Conservation (phyloP, 768 basidiomycete genomes). For the Tricholoma hemisulphureum region DNA sequence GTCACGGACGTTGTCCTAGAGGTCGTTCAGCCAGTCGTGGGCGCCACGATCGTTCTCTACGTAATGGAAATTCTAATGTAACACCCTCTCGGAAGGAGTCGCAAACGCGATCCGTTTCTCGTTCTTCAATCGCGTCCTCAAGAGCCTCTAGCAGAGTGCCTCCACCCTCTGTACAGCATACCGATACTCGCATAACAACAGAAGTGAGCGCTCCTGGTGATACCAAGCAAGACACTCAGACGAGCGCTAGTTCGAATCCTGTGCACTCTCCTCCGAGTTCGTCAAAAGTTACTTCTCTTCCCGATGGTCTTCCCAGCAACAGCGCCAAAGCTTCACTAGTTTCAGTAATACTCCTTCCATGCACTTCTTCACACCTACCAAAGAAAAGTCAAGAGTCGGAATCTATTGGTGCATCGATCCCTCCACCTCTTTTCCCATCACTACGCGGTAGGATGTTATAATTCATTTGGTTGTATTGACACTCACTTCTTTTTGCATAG, state of each 20-base stretch:
- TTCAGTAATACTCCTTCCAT: neutral
- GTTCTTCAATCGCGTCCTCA: conserved; percentile 43
- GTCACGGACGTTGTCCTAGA: conserved; percentile 11
- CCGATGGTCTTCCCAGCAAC: neutral
- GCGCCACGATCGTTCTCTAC: neutral
- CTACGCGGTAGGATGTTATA: neutral
- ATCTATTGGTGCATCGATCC: neutral
- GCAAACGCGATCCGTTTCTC: conserved; percentile 49
- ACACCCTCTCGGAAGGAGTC: conserved; percentile 29
- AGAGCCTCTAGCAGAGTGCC: conserved; percentile 37
- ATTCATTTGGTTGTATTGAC: neutral
- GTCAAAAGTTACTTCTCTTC: neutral
- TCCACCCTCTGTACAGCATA: conserved; percentile 12
- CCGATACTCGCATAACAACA: neutral
- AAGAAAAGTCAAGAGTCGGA: neutral
- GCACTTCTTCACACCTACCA: neutral
- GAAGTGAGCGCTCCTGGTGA: neutral
- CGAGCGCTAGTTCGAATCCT: neutral
- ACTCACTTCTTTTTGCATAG: neutral
- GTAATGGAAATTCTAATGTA: neutral
- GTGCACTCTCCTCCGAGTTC: neutral
- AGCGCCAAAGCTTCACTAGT: neutral
- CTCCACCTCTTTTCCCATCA: conserved; percentile 12
- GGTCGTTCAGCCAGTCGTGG: conserved; percentile 2
- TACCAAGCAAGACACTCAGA: neutral